Percentiles rank a stretch among this genome's conserved stretches.
Conservation (phyloP, 805 yeast species). For the Zygoascus tannicola region DNA sequence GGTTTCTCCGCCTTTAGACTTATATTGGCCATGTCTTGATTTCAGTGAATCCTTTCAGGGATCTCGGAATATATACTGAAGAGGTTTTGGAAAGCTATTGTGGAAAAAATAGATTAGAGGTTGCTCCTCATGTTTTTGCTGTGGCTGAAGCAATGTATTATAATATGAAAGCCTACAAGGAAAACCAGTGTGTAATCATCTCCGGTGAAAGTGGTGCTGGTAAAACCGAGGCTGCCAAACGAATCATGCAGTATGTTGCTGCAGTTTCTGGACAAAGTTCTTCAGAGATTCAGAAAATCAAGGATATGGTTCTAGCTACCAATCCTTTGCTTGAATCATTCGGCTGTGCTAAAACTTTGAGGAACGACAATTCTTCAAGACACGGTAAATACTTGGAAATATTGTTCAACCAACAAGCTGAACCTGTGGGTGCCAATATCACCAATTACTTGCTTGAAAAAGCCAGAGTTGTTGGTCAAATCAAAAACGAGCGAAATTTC, state of each 20-base stretch:
- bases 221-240: constrained; percentile 94
- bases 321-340: constrained; percentile 85
- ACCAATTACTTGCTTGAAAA: constrained; percentile 91
- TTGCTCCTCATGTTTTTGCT: constrained; percentile 95
- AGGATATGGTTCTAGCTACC: constrained; percentile 96
- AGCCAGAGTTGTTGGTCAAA: constrained; percentile 94
- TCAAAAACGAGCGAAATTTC: constrained; percentile 85
- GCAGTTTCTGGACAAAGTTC: constrained; percentile 68
- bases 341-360: constrained; percentile 87
- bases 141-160: constrained; percentile 97
- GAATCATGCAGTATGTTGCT: constrained; percentile 93
- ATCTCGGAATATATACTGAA: constrained; percentile 88
- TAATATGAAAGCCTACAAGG: constrained; percentile 86
- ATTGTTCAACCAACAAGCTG: constrained; percentile 67
- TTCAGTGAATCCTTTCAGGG: constrained; percentile 94
- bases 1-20: constrained; percentile 17
- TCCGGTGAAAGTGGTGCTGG: constrained; percentile 99
- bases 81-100: constrained; percentile 64
- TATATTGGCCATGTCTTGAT: constrained; percentile 46
- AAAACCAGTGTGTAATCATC: constrained; percentile 93
- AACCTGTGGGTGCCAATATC: constrained; percentile 91
- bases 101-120: constrained; percentile 91
- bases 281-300: constrained; percentile 71
- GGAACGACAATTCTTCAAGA: constrained; percentile 83
- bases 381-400: constrained; percentile 93